Percentiles rank a stretch among this genome's conserved stretches.
Conservation (phyloP, 371 early-diverging fungal genomes). For the Haplosporangium sp. region DNA sequence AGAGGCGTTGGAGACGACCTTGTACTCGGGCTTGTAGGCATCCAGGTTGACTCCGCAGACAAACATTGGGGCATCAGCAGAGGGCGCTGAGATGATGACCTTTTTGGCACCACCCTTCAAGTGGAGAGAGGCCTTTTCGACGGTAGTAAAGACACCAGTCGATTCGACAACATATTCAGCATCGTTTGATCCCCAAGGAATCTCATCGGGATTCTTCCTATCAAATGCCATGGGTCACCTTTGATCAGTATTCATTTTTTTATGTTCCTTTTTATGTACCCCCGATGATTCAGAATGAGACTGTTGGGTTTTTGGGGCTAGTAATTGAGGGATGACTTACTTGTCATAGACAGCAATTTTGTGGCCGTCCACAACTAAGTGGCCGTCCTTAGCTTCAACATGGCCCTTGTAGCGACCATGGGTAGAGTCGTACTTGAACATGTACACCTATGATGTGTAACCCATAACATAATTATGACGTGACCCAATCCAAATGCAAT, state of each 20-base stretch:
- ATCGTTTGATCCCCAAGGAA: conserved; percentile 91
- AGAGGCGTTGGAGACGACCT: conserved; percentile 98
- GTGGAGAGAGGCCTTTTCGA: conserved; percentile 91
- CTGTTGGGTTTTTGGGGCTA: background rate
- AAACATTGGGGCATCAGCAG: conserved; percentile 89
- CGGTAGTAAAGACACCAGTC: conserved; percentile 97
- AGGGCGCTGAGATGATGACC: conserved; percentile 99
- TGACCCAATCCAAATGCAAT: background rate
- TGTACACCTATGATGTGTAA: conserved; percentile 74
- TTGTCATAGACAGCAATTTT: conserved; percentile 79
- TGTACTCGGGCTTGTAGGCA: conserved; percentile 85
- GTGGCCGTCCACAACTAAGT: conserved; percentile 88
- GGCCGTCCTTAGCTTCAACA: conserved; percentile 81
- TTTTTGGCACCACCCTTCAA: conserved; percentile 95
- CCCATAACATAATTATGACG: conserved; percentile 12
- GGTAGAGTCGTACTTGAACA: conserved; percentile 98
- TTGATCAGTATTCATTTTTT: too few relatives aligned
- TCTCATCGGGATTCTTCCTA: conserved; percentile 80
- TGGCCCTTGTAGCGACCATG: conserved; percentile 93
- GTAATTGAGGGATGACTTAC: conserved; percentile 39
- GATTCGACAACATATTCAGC: conserved; percentile 98
- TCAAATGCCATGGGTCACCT: background rate
- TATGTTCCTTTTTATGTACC: background rate
- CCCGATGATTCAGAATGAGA: background rate
- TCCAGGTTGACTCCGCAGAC: conserved; percentile 96